phyloP scores from a whole-genome alignment of 2,329 filamentous ascomycete species.

The Aureobasidium sp. region DNA sequence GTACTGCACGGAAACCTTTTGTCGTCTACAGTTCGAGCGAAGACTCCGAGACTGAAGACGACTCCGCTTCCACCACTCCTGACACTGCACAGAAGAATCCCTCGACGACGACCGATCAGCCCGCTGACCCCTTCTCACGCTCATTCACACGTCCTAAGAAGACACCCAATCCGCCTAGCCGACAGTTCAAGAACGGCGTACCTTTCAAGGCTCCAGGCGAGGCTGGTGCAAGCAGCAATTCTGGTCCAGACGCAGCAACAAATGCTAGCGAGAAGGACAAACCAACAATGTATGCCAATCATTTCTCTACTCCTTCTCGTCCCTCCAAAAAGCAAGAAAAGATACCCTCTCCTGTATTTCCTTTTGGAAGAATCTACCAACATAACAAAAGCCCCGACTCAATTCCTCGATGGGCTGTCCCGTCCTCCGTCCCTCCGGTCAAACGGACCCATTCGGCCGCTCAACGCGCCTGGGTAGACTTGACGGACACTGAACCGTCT shows the following conservation, averaged over 20 bases:
- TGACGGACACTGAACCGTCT: not conserved
- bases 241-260: not conserved
- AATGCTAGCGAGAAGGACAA: constrained; percentile 13
- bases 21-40: constrained; percentile 23
- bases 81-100: constrained; percentile 14
- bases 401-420: constrained; percentile 26
- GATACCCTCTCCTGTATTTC: constrained; percentile 1
- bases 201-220: constrained; percentile 5
- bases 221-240: not conserved
- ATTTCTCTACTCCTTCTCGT: constrained; percentile 8
- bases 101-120: constrained; percentile 11
- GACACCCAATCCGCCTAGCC: constrained; percentile 27
- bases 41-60: constrained; percentile 18
- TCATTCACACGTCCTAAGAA: constrained; percentile 25
- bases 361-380: constrained; percentile 11
- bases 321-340: not conserved
- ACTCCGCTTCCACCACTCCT: constrained; percentile 13
- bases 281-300: constrained; percentile 15
- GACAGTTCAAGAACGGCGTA: constrained; percentile 21
- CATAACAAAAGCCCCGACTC: constrained; percentile 15
- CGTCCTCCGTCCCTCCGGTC: constrained; percentile 15
- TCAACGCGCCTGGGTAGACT: constrained; percentile 9
- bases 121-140: constrained; percentile 16
- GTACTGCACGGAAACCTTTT: constrained; percentile 19
- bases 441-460: constrained; percentile 9